Evolutionary conservation across 2,329 filamentous ascomycete species (phyloP).

Genomic region (Xylariaceae sp.): DNA sequence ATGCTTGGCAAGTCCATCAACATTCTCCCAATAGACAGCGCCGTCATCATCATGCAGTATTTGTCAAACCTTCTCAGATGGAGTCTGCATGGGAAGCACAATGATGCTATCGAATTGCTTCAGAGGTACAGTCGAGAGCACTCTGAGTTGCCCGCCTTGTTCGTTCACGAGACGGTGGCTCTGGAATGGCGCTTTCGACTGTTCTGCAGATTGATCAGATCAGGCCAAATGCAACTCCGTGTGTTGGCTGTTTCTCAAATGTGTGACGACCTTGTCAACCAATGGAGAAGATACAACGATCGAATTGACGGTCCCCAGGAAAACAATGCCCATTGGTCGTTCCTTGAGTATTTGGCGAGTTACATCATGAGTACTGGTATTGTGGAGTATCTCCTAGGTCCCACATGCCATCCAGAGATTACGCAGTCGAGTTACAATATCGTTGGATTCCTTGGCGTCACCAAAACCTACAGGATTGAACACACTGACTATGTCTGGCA

Average conservation of each 20-base stretch:
- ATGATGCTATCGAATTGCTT: conserved; percentile 30
- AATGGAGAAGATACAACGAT: conserved; percentile 59
- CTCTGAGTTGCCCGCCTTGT: conserved; percentile 34
- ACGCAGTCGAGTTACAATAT: conserved; percentile 79
- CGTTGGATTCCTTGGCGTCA: conserved; percentile 80
- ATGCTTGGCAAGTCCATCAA: conserved; percentile 55
- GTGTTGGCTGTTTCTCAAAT: conserved; percentile 74
- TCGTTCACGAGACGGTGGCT: conserved; percentile 47
- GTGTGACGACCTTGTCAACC: conserved; percentile 62
- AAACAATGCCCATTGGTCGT: conserved; percentile 25
- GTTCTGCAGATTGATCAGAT: conserved; percentile 69
- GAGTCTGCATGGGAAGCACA: conserved; percentile 34
- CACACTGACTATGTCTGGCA: conserved; percentile 83
- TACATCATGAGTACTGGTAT: conserved; percentile 68
- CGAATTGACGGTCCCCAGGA: conserved; percentile 32
- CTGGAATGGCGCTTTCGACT: conserved; percentile 67
- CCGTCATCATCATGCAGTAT: conserved; percentile 32
- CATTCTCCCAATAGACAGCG: conserved; percentile 42
- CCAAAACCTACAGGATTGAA: conserved; percentile 62
- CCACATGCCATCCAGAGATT: conserved; percentile 88
- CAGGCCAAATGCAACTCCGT: conserved; percentile 85
- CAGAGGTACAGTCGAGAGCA: conserved; percentile 27
- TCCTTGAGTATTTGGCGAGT: conserved; percentile 64
- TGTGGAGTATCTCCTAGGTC: conserved; percentile 81
- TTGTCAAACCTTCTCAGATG: conserved; percentile 41